phyloP scores from a whole-genome alignment of 805 yeast genomes.

The Citeromyces nyonsensis region DNA sequence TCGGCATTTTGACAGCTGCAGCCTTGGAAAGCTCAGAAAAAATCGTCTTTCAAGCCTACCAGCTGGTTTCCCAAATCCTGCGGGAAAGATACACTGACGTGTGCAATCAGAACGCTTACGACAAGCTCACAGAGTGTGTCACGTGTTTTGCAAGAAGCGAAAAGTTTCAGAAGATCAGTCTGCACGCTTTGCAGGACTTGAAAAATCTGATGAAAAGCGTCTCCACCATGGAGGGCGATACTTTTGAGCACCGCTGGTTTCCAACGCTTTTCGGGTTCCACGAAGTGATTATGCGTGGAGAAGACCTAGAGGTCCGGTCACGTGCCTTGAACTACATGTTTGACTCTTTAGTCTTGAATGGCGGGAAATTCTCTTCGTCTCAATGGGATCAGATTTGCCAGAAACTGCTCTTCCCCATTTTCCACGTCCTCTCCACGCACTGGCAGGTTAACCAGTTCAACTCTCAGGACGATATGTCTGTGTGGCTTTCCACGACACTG shows the following conservation, averaged over 20 bases:
- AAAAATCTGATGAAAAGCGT: conserved; percentile 44
- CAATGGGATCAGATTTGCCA: conserved; percentile 79
- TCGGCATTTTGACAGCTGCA: conserved; percentile 63
- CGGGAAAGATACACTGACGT: conserved; percentile 47
- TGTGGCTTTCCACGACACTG: conserved; percentile 93
- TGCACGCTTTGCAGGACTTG: conserved; percentile 68
- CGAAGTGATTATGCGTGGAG: conserved; percentile 84
- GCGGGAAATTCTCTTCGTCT: conserved; percentile 53
- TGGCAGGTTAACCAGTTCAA: conserved; percentile 58
- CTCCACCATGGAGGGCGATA: conserved; percentile 21
- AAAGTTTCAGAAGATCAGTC: conserved; percentile 62
- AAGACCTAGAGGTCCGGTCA: conserved; percentile 87
- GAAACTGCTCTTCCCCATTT: conserved; percentile 78
- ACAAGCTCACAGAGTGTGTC: conserved; percentile 57
- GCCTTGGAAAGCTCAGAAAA: conserved; percentile 44
- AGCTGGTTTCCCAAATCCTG: conserved; percentile 45
- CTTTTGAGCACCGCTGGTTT: conserved; percentile 56
- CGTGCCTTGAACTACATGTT: conserved; percentile 74
- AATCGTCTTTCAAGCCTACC: conserved; percentile 49
- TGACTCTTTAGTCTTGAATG: conserved; percentile 66
- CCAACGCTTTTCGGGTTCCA: conserved; percentile 79
- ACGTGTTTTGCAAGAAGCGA: conserved; percentile 77
- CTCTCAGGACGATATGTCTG: conserved; percentile 74
- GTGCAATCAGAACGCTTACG: conserved; percentile 51
- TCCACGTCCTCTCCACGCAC: conserved; percentile 59